Conservation (phyloP, 441 rosid genomes). For the Corymbia calophylla region DNA sequence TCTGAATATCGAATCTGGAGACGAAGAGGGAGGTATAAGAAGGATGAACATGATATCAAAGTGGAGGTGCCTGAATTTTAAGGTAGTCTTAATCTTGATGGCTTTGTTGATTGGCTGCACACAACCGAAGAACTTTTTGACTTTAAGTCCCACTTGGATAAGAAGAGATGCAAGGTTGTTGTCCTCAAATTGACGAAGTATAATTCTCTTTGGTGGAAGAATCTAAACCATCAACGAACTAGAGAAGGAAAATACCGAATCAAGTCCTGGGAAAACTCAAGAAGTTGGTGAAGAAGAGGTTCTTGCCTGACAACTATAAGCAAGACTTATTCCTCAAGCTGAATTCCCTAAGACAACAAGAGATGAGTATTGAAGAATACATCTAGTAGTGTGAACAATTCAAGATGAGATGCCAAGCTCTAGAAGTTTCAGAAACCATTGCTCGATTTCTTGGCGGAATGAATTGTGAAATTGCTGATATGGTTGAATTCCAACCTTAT, state of each 20-base stretch:
- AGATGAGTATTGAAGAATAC: no score
- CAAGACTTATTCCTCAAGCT: no score
- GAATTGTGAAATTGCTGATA: no score
- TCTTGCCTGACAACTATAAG: background rate
- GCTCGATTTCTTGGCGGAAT: no score
- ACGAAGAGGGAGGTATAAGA: background rate
- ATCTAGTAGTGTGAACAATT: no score
- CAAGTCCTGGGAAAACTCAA: background rate
- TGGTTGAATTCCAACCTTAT: background rate
- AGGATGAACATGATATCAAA: background rate
- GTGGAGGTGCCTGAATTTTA: background rate
- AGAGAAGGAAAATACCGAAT: background rate
- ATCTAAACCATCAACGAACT: background rate
- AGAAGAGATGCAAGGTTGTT: background rate
- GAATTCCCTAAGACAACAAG: no score
- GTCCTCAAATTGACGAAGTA: background rate
- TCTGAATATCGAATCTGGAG: rapidly evolving
- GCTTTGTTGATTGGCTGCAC: background rate
- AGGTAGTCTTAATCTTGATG: background rate
- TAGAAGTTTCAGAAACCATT: no score
- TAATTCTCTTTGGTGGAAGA: background rate
- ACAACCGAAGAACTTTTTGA: background rate
- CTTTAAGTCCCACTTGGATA: background rate
- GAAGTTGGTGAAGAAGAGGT: background rate
- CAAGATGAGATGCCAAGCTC: no score